Conservation (phyloP, 208 protist species). For the Strigomonas galati region DNA sequence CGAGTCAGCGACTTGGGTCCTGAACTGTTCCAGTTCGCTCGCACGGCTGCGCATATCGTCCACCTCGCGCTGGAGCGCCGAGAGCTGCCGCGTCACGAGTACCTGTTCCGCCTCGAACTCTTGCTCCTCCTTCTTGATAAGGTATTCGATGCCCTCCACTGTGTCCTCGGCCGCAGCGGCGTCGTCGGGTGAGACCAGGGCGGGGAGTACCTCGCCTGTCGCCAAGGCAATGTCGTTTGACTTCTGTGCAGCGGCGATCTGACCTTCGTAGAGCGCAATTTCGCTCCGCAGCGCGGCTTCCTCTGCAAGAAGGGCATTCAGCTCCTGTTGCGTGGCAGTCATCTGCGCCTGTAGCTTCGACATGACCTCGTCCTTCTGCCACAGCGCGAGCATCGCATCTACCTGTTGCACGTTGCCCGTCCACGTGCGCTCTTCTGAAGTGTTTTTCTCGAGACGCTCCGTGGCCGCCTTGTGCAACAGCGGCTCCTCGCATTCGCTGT, state of each 20-base stretch:
- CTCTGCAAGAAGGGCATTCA: no score
- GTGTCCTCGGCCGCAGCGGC: conserved; percentile 1
- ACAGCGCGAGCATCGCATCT: conserved; percentile 22
- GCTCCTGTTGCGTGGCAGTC: conserved; percentile 9
- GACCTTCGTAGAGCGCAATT: no score
- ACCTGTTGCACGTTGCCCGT: conserved; percentile 33
- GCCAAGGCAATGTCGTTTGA: background rate
- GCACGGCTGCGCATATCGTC: conserved; percentile 38
- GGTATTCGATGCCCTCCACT: conserved; percentile 17
- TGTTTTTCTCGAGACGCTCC: conserved; percentile 24
- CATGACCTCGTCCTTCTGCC: conserved; percentile 22
- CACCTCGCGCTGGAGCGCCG: conserved; percentile 48
- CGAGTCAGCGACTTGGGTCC: background rate
- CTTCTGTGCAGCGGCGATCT: no score
- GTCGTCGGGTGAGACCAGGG: background rate
- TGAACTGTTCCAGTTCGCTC: conserved; percentile 23
- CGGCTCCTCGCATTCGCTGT: conserved; percentile 62
- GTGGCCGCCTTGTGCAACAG: conserved; percentile 39
- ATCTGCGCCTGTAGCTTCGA: conserved; percentile 18
- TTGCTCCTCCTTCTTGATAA: conserved; percentile 30
- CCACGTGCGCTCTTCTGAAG: conserved; percentile 29
- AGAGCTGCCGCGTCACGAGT: conserved; percentile 19
- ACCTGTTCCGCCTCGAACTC: conserved; percentile 28
- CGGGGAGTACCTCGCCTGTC: background rate
- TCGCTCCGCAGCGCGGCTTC: no score